Base-by-base conservation (phyloP, 1,284 basidiomycete genomes). In the Ganoderma lucidum region DNA sequence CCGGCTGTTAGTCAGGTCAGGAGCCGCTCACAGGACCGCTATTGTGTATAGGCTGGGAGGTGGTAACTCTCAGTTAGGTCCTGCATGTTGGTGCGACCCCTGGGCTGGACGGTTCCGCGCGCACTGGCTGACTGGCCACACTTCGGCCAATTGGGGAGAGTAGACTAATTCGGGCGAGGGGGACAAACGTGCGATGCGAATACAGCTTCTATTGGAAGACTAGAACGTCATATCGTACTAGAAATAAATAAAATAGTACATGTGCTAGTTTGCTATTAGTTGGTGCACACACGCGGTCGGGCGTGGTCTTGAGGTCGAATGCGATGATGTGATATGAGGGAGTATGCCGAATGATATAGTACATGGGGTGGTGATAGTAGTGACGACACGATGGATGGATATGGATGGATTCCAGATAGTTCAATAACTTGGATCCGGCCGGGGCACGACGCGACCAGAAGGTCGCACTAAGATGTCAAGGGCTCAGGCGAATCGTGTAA, bases 231-330 rank as follows among this genome's bases (percentile, higher is more conserved):
- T 48, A 63, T 53, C 12, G 48, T 53, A 58, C 14, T 39, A 23
- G 56, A 9, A 45, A 62, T 41, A 45, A 35, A 58, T 66, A 63
- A 45, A 23, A 23, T 23, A 23, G 23, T 64, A 62, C 63, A 65
- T 32, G 67, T 39, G 62, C 30, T 58, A 67, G 53, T 55, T 39
- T 62, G 65, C 23, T 23, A 23, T 23, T 67, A 67, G 61, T 14
- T 51, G 62, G 61, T 67, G 55, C 61, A 39, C 60, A 44, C 65
- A 61, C 53, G 65, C 39, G n/a, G 39, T 51, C 14, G 37, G 32
- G 51, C 51, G 65, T 58, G 64, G 45, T 56, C 17, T 37, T 58
- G 35, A 37, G 56, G n/a, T 23, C 17, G 59, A 41, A 41, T n/a
- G 64, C 12, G 19, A 32, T 61, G 35, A 41, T 59, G 51, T 23